phyloP scores from a whole-genome alignment of 208 protist genomes.

The Leishmania lainsoni region DNA sequence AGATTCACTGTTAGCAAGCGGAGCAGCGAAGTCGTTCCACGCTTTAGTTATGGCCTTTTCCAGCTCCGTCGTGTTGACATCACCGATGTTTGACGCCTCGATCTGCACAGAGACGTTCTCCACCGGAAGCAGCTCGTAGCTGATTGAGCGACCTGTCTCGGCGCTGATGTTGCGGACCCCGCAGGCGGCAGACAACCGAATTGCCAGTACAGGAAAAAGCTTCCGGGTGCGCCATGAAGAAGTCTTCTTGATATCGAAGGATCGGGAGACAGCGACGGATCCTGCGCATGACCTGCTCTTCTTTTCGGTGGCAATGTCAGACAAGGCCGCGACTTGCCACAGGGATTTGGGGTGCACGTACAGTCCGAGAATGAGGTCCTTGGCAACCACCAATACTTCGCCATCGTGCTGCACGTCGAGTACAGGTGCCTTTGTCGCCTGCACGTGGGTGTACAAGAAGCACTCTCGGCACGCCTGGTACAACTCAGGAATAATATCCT shows the following conservation, averaged over 20 bases:
- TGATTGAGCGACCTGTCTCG: conserved; percentile 15
- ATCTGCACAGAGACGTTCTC: conserved; percentile 33
- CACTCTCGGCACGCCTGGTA: conserved; percentile 66
- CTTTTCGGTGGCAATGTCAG: neutral
- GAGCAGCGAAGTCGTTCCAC: conserved; percentile 37
- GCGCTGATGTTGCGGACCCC: conserved; percentile 33
- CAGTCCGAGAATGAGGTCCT: conserved; percentile 31
- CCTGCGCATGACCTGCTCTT: too few species aligned
- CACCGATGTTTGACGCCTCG: conserved; percentile 46
- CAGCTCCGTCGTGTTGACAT: conserved; percentile 28
- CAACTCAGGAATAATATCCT: conserved; percentile 47
- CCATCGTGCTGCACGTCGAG: neutral
- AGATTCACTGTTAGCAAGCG: conserved; percentile 39
- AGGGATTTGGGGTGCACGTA: conserved; percentile 21
- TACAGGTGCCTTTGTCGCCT: conserved; percentile 6
- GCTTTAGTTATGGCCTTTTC: conserved; percentile 17
- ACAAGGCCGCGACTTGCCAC: neutral
- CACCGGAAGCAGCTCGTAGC: conserved; percentile 29
- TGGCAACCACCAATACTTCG: conserved; percentile 10
- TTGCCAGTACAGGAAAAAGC: conserved; percentile 11
- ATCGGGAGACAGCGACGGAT: neutral
- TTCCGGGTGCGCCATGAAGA: neutral
- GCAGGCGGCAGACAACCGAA: conserved; percentile 4
- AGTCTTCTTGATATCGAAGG: neutral
- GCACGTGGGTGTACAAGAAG: conserved; percentile 28